These are phyloP conservation scores for Backusella macrospora DNA, from an alignment of 192 early-diverging fungal genomes.

Conservation along the genomic window DNA sequence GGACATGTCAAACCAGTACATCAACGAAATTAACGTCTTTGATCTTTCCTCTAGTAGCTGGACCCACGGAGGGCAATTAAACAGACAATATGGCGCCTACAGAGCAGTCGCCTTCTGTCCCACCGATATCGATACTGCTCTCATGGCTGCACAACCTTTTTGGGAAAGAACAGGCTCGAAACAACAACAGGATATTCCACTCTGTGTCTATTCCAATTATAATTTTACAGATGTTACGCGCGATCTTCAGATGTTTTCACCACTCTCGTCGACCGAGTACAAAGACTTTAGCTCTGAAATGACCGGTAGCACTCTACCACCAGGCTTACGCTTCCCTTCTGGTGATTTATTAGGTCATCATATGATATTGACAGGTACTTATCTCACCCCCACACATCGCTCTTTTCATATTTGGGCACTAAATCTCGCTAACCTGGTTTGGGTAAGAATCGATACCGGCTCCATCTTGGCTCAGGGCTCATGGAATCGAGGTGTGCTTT, in stretches of 20 bases:
- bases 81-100: constrained; percentile 72
- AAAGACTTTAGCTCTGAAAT: constrained; percentile 66
- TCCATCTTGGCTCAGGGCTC: constrained; percentile 67
- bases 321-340: constrained; percentile 75
- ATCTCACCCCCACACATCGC: constrained; percentile 61
- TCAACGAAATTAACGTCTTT: constrained; percentile 71
- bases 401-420: constrained; percentile 71
- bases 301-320: constrained; percentile 63
- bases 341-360: constrained; percentile 67
- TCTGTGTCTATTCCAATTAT: constrained; percentile 76
- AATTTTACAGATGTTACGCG: constrained; percentile 75
- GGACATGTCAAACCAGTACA: constrained; percentile 71
- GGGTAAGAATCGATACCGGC: constrained; percentile 68
- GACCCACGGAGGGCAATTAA: constrained; percentile 60
- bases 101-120: constrained; percentile 62
- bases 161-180: not conserved
- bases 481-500: constrained; percentile 72
- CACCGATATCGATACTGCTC: constrained; percentile 6
- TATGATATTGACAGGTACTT: constrained; percentile 69
- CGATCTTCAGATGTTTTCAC: constrained; percentile 63
- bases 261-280: constrained; percentile 53
- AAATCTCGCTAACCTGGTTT: constrained; percentile 55
- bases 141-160: not conserved
- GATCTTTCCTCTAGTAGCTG: constrained; percentile 62
- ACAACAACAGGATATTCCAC: constrained; percentile 6